Evolutionary conservation across 2,329 filamentous ascomycete species (phyloP).

Genomic region (Rhytidhysteron rufulum): DNA sequence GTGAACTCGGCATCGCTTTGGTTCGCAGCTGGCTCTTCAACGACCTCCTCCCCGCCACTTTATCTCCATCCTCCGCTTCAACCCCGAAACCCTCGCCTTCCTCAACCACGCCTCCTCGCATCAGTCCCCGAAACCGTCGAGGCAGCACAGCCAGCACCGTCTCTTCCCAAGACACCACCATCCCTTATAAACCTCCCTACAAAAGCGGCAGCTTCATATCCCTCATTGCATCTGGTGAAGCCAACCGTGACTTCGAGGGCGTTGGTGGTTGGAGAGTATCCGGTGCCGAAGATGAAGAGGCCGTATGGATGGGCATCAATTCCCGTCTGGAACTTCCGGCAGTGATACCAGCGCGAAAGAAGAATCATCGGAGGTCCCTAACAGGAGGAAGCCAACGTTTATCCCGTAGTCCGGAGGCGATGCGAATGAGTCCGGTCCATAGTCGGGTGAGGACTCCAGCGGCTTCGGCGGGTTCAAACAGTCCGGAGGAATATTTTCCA

Average conservation of each 20-base stretch:
- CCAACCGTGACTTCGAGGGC: constrained; percentile 41
- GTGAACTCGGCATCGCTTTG: constrained; percentile 39
- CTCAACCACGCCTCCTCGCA: constrained; percentile 18
- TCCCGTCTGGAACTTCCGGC: constrained; percentile 38
- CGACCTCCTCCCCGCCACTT: constrained; percentile 19
- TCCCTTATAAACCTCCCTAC: constrained; percentile 12
- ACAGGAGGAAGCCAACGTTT: constrained; percentile 29
- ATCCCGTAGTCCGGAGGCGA: constrained; percentile 28
- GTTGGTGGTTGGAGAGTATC: constrained; percentile 40
- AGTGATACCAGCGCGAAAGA: constrained; percentile 15
- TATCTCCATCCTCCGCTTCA: constrained; percentile 12
- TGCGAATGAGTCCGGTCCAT: constrained; percentile 36
- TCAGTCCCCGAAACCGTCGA: constrained; percentile 17
- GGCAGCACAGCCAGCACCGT: constrained; percentile 19
- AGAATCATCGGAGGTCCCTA: constrained; percentile 27
- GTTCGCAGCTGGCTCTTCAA: constrained; percentile 33
- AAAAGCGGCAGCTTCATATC: constrained; percentile 33
- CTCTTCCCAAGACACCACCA: constrained; percentile 17
- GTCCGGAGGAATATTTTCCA: constrained; percentile 25
- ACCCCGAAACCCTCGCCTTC: constrained; percentile 13
- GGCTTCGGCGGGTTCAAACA: constrained; percentile 1
- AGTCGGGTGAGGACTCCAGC: constrained; percentile 33
- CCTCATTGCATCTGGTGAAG: constrained; percentile 27
- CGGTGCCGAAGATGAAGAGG: constrained; percentile 39
- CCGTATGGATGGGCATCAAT: constrained; percentile 43